Evolutionary conservation across 345 rosid genomes (phyloP).

Genomic region (Abelmoschus esculentus): DNA sequence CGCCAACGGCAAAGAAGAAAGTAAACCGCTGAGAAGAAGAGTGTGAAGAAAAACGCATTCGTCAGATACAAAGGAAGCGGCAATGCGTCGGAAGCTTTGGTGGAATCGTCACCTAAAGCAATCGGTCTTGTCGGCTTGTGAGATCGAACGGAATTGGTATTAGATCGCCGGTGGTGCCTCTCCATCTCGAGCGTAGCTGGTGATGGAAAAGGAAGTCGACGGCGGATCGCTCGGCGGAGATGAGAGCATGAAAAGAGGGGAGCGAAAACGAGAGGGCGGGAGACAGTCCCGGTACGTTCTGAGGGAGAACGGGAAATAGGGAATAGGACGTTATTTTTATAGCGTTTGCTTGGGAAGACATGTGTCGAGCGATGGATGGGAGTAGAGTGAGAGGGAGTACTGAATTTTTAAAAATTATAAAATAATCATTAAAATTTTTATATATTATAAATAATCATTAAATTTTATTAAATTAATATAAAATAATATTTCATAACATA

Average conservation of each 20-base stretch:
- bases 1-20: conserved; percentile 63
- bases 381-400: too few species aligned
- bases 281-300: too few species aligned
- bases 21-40: conserved; percentile 59
- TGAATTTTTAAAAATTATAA: too few species aligned
- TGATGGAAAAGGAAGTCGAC: not conserved
- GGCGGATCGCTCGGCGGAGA: not conserved
- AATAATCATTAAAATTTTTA: too few species aligned
- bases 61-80: conserved; percentile 43
- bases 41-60: conserved; percentile 51
- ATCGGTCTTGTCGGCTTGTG: conserved; percentile 7
- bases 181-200: not conserved
- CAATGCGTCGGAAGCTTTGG: conserved; percentile 41
- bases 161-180: not conserved
- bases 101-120: not conserved
- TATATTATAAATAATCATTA: too few species aligned
- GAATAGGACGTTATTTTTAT: too few species aligned
- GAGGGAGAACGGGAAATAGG: too few species aligned
- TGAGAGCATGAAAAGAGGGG: not conserved
- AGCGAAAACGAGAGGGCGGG: not conserved
- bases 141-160: not conserved
- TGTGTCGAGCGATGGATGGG: too few species aligned
- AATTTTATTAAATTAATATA: too few species aligned
- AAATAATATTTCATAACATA: too few species aligned
- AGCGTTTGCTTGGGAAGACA: too few species aligned